These are phyloP conservation scores for Triticum aestivum DNA, from an alignment of 176 grass and related monocot species.

Conservation along the genomic window DNA sequence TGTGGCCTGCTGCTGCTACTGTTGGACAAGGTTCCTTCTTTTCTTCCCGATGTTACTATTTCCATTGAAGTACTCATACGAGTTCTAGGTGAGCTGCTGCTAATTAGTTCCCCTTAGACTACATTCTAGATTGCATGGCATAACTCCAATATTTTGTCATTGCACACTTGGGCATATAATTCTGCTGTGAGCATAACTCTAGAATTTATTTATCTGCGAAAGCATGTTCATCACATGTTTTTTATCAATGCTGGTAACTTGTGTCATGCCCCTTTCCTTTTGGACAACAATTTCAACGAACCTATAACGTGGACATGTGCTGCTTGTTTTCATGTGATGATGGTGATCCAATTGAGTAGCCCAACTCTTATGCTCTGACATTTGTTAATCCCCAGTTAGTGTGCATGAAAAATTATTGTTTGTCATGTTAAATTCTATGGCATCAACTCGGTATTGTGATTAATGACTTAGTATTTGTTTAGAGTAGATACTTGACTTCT, in stretches of 20 bases:
- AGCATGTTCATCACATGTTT: too few species aligned
- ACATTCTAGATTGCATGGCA: too few species aligned
- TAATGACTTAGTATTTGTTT: not conserved
- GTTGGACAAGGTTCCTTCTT: too few species aligned
- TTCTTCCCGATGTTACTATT: not conserved
- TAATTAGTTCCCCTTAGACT: not conserved
- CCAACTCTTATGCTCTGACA: not conserved
- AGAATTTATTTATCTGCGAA: too few species aligned
- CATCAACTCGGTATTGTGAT: not conserved
- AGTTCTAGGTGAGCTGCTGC: not conserved
- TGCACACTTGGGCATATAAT: too few species aligned
- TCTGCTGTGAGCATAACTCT: too few species aligned
- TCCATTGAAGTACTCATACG: not conserved
- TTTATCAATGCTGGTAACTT: too few species aligned
- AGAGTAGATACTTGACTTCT: not conserved
- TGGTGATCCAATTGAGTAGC: too few species aligned
- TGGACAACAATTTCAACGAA: too few species aligned
- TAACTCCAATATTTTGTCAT: not conserved
- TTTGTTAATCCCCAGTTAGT: not conserved
- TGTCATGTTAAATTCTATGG: not conserved
- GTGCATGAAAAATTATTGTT: not conserved
- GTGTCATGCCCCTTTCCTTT: not conserved
- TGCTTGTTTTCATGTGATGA: constrained; percentile 1
- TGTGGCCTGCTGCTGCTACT: not conserved
- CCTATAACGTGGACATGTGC: not conserved